A percentile compares a stretch with the other conserved stretches of the same genome.
These are phyloP conservation scores for Camellia granthamiana DNA, from an alignment of 148 eudicot genomes.

Conservation along the genomic window DNA sequence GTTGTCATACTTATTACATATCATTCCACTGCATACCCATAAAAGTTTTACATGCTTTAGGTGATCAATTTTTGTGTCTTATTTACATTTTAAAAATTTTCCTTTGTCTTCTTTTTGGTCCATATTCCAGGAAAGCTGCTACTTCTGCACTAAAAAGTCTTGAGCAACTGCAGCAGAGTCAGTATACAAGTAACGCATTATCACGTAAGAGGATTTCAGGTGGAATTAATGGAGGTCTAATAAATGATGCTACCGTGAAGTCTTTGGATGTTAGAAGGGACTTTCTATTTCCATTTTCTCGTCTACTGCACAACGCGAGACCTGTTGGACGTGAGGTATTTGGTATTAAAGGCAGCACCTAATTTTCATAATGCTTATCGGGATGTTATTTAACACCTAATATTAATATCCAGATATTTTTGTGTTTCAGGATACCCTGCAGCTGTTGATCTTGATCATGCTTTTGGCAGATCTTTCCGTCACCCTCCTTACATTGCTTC, in stretches of 20 bases:
- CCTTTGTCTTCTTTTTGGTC: not conserved
- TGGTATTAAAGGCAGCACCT: slow-evolving; percentile 1
- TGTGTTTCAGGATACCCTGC: slow-evolving; percentile 68
- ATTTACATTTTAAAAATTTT: not conserved
- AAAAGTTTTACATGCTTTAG: not conserved
- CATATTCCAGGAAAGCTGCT: slow-evolving; percentile 40
- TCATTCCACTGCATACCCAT: not conserved
- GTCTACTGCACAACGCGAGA: slow-evolving; percentile 69
- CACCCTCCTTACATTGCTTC: slow-evolving; percentile 66
- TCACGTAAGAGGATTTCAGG: slow-evolving; percentile 59
- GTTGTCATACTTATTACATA: not conserved
- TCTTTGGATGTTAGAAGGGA: slow-evolving; percentile 60
- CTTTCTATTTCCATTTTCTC: slow-evolving; percentile 58
- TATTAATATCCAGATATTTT: slow-evolving; percentile 13
- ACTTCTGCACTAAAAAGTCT: slow-evolving; percentile 30
- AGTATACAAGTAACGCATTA: slow-evolving; percentile 24
- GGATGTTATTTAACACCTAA: slow-evolving; percentile 10
- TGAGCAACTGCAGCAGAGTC: slow-evolving; percentile 43
- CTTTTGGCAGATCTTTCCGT: slow-evolving; percentile 72
- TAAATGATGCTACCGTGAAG: slow-evolving; percentile 61
- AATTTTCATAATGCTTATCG: not conserved
- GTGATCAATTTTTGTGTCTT: not conserved
- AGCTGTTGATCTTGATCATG: slow-evolving; percentile 64
- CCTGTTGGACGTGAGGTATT: slow-evolving; percentile 74
- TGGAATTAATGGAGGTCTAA: slow-evolving; percentile 57